These are phyloP conservation scores for Straminergon stramineum DNA, from an alignment of 225 moss, liverwort and hornwort genomes.

Conservation along the genomic window DNA sequence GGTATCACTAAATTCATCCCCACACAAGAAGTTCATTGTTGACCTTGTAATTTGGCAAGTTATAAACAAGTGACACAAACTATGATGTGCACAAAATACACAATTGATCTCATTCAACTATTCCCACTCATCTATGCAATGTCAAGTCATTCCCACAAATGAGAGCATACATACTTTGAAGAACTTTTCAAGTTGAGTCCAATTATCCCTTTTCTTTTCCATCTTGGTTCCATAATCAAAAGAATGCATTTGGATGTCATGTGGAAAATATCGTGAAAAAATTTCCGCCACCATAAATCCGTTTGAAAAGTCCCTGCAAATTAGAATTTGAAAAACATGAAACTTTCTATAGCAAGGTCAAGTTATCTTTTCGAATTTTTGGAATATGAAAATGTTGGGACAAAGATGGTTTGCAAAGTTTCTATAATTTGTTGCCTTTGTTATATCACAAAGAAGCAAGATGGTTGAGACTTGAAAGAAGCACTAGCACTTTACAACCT, in stretches of 20 bases:
- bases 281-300: conserved; percentile 96
- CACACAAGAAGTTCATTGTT: neutral
- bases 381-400: neutral
- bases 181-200: conserved; percentile 77
- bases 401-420: neutral
- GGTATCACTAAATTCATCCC: neutral
- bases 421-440: neutral
- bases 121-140: neutral
- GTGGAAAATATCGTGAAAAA: conserved; percentile 80
- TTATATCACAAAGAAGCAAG: neutral
- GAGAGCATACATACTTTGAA: conserved; percentile 37
- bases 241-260: conserved; percentile 86
- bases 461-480: neutral
- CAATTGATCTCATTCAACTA: neutral
- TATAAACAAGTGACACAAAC: neutral
- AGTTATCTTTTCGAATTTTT: neutral
- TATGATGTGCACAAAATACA: neutral
- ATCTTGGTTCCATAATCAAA: conserved; percentile 69
- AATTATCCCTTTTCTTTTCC: conserved; percentile 80
- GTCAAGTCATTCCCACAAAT: neutral
- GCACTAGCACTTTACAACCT: neutral
- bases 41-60: neutral
- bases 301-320: conserved; percentile 80
- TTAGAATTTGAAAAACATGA: neutral
- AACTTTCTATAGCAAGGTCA: neutral